Percentiles rank a stretch among this genome's conserved stretches.
Evolutionary conservation across 108 stramenopile genomes (phyloP).

Genomic region (Nitzschia sp.): DNA sequence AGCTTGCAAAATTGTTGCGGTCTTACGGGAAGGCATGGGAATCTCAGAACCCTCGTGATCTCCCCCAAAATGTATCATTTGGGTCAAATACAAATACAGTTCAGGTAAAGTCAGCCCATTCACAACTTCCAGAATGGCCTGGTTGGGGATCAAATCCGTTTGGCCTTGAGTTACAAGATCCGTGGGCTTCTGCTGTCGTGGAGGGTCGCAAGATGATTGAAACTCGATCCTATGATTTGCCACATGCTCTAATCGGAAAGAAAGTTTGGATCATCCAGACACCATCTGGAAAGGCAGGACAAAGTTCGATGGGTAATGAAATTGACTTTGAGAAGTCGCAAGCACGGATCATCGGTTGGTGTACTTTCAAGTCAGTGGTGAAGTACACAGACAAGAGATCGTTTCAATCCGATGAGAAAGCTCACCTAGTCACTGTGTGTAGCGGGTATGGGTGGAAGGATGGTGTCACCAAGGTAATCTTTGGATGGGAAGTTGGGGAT

Average conservation of each 20-base stretch:
- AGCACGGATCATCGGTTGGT: slow-evolving; percentile 54
- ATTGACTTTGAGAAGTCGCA: slow-evolving; percentile 1
- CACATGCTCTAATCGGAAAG: slow-evolving; percentile 49
- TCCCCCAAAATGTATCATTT: slow-evolving; percentile 25
- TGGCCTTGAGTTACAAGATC: slow-evolving; percentile 75
- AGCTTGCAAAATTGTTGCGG: slow-evolving; percentile 24
- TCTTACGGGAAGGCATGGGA: slow-evolving; percentile 34
- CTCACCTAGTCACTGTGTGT: slow-evolving; percentile 54
- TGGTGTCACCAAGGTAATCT: slow-evolving; percentile 37
- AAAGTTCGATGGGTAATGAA: slow-evolving; percentile 45
- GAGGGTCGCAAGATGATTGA: slow-evolving; percentile 68
- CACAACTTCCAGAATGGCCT: slow-evolving; percentile 29
- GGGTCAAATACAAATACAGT: background rate
- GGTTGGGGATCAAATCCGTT: slow-evolving; percentile 37
- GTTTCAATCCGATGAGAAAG: slow-evolving; percentile 56
- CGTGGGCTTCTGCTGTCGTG: slow-evolving; percentile 56
- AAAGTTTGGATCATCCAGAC: slow-evolving; percentile 62
- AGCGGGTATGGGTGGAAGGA: slow-evolving; percentile 75
- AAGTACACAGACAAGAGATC: slow-evolving; percentile 34
- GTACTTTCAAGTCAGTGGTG: slow-evolving; percentile 43
- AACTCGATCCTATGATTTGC: slow-evolving; percentile 64
- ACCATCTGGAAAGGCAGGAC: slow-evolving; percentile 43
- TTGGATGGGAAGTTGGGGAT: slow-evolving; percentile 66
- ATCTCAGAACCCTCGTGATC: slow-evolving; percentile 19
- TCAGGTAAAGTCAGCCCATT: background rate